These are phyloP conservation scores for Trichophyton rubrum DNA, from an alignment of 2,329 filamentous ascomycete species.

Conservation along the genomic window DNA sequence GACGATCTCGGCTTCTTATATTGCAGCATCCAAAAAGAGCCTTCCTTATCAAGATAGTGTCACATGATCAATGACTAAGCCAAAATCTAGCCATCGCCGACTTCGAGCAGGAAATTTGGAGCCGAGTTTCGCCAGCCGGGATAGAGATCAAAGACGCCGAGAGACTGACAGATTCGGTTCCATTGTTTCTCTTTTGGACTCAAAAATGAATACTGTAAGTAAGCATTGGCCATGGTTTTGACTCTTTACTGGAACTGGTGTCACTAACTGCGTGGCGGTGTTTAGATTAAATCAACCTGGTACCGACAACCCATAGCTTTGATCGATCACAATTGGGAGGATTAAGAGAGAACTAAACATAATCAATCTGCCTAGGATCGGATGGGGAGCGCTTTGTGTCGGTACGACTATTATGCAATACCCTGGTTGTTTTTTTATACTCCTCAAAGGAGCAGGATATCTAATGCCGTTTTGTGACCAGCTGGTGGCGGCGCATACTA, in stretches of 20 bases:
- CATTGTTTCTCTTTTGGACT: background rate
- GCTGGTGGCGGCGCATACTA: conserved; percentile 87
- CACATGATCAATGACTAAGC: background rate
- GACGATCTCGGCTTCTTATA: background rate
- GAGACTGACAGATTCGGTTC: background rate
- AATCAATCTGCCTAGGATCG: conserved; percentile 48
- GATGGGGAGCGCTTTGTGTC: conserved; percentile 79
- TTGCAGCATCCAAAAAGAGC: background rate
- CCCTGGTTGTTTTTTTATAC: background rate
- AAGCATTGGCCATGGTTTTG: background rate
- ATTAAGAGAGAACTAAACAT: background rate
- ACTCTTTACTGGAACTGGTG: background rate
- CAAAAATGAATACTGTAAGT: conserved; percentile 42
- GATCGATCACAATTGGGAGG: background rate
- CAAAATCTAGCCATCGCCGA: background rate
- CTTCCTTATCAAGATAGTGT: background rate
- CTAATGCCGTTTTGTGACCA: conserved; percentile 24
- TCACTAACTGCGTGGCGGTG: background rate
- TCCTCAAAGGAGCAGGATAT: conserved; percentile 7
- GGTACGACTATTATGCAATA: conserved; percentile 41
- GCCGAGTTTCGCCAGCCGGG: background rate
- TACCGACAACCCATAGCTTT: conserved; percentile 24
- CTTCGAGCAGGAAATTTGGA: background rate
- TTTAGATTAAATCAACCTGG: conserved; percentile 48
- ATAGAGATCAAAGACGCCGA: background rate